Base-by-base conservation (phyloP, 1,139 yeast genomes). In the Yarrowia galli region DNA sequence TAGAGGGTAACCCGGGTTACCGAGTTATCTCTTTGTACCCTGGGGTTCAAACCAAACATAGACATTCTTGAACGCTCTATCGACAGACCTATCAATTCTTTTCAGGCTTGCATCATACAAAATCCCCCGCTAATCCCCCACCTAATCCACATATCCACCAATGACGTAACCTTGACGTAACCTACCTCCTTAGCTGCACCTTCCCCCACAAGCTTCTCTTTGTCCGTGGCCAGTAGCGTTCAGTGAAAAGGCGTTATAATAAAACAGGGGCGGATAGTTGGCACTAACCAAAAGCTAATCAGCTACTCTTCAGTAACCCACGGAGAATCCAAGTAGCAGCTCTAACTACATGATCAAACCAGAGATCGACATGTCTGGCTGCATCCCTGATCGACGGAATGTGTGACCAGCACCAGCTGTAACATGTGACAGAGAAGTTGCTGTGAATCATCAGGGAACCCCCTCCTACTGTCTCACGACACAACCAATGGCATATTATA, bases 201-300 rank as follows among this genome's bases (percentile, higher is more conserved):
- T 53, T 22, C 60, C 60, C 58, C 60, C 60, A 53, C 60, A 53
- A 38, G 60, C 60, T 53, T 36, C n/a, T 22, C 60, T 36, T 51
- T 53, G 60, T 53, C 60, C 45, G 25, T 32, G 56, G 56, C n/a
- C 36, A 32, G 23, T 32, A 49, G 40, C 56, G 40, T 49, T 49
- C 18, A 32, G 35, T 16, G 40, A n/a, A 49, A 53, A 36, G 16
- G 28, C 45, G 60, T 36, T 53, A 53, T 53, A 53, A 53, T 53
- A 53, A 38, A 53, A 35, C 56, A 51, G 58, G 58, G 58, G 58
- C 58, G 58, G 60, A 53, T 53, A 53, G 60, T 53, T 53, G 60
- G 60, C 22, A 35, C 60, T 53, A 53, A 38, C 60, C 60, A 53
- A 53, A 53, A 53, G 60, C 12, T 36, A 36, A 53, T 36, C 60